Base-by-base conservation (phyloP, 2,329 filamentous ascomycete species). In the Pseudocercospora vitis region DNA sequence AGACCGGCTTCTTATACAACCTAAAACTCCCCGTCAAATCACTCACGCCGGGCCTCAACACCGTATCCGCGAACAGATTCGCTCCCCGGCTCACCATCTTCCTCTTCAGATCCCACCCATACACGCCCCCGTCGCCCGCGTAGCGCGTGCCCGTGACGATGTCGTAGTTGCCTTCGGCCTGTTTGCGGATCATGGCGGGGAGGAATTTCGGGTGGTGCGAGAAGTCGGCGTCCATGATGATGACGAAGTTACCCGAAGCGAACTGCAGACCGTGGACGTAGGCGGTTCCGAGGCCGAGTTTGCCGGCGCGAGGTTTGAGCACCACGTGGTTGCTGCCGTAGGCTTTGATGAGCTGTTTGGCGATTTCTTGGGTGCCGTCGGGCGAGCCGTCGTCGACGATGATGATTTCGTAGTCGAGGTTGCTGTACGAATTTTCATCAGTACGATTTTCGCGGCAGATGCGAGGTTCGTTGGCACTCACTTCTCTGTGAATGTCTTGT, bases 211-310 rank as follows among this genome's bases (percentile, higher is more conserved):
- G 94, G 80, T 99, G 94, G 78, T 99, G 94, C 65, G 85, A 90
- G 81, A 99, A 99, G 77, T 99, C 94, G 75, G 95, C 94, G 78
- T 99, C 94, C 94, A 99, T 99, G 81, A 99, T 99, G 79, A 99
- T 89, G 71, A 99, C 89, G 70, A 85, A 97, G 81, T 95, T 96
- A 67, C 94, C 94, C 18, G 85, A 91, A 19, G 82, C 87, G 71
- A 88, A 97, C 72, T 96, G 84, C 56, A 99, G 81, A 48, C 92
- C 92, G 74, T 96, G 91, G 32, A 96, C 89, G 76, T 97, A 97
- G 45, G 92, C 92, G 2, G 92, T 96, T 64, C 92, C 92, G 46
- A 97, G 86, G n/a, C 92, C 92, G 32, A 96, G 88, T 78, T 97
- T 99, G 70, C 95, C 95, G 35, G 89, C 82, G 68, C 95, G 91